phyloP scores from a whole-genome alignment of 1,139 yeast species.

The Geotrichum europaeum region DNA sequence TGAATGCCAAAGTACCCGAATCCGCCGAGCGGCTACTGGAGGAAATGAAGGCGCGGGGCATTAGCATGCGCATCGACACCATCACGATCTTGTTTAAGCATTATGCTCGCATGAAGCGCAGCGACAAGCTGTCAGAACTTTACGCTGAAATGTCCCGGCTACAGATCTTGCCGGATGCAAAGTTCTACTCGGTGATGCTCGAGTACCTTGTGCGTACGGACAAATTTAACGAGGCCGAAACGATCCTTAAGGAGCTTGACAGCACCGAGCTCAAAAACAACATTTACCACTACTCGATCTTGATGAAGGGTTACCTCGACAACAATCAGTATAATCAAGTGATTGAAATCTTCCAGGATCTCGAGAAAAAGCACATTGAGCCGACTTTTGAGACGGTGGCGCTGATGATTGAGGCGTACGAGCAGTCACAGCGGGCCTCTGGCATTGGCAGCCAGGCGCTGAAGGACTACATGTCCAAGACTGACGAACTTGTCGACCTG shows the following conservation, averaged over 20 bases:
- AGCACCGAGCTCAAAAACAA: slow-evolving; percentile 17
- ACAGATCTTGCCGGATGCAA: slow-evolving; percentile 23
- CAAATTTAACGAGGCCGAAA: slow-evolving; percentile 21
- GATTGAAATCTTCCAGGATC: slow-evolving; percentile 21
- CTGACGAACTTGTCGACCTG: slow-evolving; percentile 23
- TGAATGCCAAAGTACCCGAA: slow-evolving; percentile 20
- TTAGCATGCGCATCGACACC: slow-evolving; percentile 24
- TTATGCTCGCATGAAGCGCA: slow-evolving; percentile 19
- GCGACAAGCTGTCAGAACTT: slow-evolving; percentile 8
- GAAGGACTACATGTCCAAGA: not conserved
- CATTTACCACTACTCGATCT: slow-evolving; percentile 28
- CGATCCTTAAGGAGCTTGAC: slow-evolving; percentile 22
- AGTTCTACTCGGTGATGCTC: slow-evolving; percentile 28
- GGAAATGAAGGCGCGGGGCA: slow-evolving; percentile 20
- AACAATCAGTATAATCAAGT: slow-evolving; percentile 16
- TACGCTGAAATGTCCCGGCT: slow-evolving; percentile 9
- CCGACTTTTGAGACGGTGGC: slow-evolving; percentile 26
- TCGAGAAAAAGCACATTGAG: slow-evolving; percentile 19
- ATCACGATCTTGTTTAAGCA: slow-evolving; percentile 27
- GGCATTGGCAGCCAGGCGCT: slow-evolving; percentile 3
- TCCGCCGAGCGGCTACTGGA: slow-evolving; percentile 23
- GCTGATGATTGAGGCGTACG: slow-evolving; percentile 11
- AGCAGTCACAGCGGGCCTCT: slow-evolving; percentile 4
- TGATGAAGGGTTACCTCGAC: slow-evolving; percentile 24
- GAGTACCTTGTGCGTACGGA: slow-evolving; percentile 20